phyloP scores from a whole-genome alignment of 2,329 filamentous ascomycete genomes.

The Capronia epimyces region DNA sequence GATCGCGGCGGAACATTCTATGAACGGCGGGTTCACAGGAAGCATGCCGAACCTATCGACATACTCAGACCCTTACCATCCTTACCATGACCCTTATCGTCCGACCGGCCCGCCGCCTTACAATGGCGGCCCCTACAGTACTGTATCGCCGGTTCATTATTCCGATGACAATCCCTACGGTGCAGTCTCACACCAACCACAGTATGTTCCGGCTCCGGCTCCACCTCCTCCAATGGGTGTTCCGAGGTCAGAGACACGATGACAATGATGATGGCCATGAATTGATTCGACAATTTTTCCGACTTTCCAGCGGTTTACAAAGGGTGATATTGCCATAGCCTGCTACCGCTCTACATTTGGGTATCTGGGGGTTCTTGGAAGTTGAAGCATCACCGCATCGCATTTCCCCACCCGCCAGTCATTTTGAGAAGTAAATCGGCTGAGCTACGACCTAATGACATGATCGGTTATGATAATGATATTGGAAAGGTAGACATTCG shows the following conservation, averaged over 20 bases:
- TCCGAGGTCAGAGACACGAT: not conserved
- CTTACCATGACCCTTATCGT: not conserved
- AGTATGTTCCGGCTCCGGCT: not conserved
- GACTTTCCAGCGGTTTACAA: not conserved
- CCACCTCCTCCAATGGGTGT: not conserved
- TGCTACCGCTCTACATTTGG: too few relatives aligned
- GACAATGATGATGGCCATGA: not conserved
- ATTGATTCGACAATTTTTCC: not conserved
- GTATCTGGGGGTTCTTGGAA: too few relatives aligned
- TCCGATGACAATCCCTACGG: slow-evolving; percentile 1
- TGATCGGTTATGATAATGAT: not conserved
- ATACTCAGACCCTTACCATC: slow-evolving; percentile 7
- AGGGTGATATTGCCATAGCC: not conserved
- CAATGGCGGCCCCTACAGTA: not conserved
- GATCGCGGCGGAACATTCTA: slow-evolving; percentile 18
- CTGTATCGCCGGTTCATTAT: not conserved
- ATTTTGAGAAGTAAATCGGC: not conserved
- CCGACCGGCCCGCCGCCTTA: not conserved
- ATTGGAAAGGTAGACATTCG: not conserved
- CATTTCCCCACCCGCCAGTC: too few relatives aligned
- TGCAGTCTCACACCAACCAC: not conserved
- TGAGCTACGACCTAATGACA: not conserved
- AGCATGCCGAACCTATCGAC: slow-evolving; percentile 23
- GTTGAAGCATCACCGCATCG: too few relatives aligned
- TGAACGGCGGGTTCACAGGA: slow-evolving; percentile 15